Base-by-base conservation (phyloP, 2,329 filamentous ascomycete species). In the Lachnellula suecica region DNA sequence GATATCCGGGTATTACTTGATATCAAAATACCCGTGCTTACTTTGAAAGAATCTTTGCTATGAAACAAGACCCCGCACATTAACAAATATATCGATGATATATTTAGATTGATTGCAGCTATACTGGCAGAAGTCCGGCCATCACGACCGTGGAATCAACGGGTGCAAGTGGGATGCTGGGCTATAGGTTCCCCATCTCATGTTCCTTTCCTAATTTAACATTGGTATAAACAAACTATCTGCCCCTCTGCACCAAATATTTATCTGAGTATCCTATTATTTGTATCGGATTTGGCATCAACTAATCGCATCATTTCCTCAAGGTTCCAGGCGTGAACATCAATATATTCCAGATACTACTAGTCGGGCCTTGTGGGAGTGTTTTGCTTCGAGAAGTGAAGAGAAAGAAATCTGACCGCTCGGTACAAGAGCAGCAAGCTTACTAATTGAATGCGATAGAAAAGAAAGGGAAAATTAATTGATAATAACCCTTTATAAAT, bases 161-260 rank as follows among this genome's bases (percentile, higher is more conserved):
- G 92, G 23, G 77, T 97, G 46, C 74, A 95, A 0, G 74, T 96
- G 1, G 93, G 92, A 41, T 88, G 85, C 66, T 97, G 93, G 93
- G 85, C 85, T 45, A 84, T 88, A 72, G 65, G 72, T 52, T 38
- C 4, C 22, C 11, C n/a, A n/a, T 31, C 4, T 4, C 13, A 27
- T 22, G 13, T 11, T 20, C 22, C 22, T 42, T 42, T 35, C 15
- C 11, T 15, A 24, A 22, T 20, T 44, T 54, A 50, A 54, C 53
- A 37, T 47, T 31, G 27, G 29, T 35, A 11, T 46, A 86, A 77
- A 79, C 84, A 17, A 82, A 83, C 63, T 92, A 87, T 70, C 74
- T 96, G 17, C 78, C 83, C 7, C 72, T 87, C 4, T 83, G 83
- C 62, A 74, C 76, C 46, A 70, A 77, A 35, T 76, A 86, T 65